Base-by-base conservation (phyloP, 768 basidiomycete genomes). In the Termitomyces sp. region DNA sequence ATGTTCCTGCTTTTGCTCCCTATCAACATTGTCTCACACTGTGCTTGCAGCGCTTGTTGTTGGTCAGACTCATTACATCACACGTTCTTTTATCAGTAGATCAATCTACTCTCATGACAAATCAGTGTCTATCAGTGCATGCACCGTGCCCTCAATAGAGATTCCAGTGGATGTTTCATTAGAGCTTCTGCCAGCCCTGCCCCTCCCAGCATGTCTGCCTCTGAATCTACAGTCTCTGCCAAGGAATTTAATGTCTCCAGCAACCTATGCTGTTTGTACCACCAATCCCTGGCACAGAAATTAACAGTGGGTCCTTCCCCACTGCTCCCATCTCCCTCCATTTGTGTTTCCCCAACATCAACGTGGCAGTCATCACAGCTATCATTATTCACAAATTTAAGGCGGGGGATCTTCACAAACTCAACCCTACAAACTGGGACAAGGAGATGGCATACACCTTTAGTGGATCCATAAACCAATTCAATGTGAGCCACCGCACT, bases 321-420 rank as follows among this genome's bases (percentile, higher is more conserved):
- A 27, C 46, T 43, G 40, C 40, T n/a, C 18, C 47, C 29, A 11
- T 38, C 3, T 49, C 47, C 31, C 53, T 54, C 7, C 9, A 9
- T 10, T 40, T 41, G 13, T 25, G 12, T 12, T 54, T 54, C 32
- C 47, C 53, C 32, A 18, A 54, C 5, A 47, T 54, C 41, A 3
- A 54, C 33, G 12, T 6, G 40, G 47, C 32, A 12, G 36, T 38
- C 5, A 54, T 54, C 18, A 18, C 9, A 31, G 27, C 47, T 9
- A 49, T 54, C 31, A 54, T 54, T 23, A 18, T 3, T 1, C 44
- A 54, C 22, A 32, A 49, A 7, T 49, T 54, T 40, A 31, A 41
- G 7, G 31, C 16, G 0, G 7, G 18, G 3, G 53, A 54, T 18
- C 38, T 54, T 0, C 42, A 54, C 47, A 54, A 54, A 16, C 47